Evolutionary conservation across 1,284 basidiomycete genomes (phyloP).

Genomic region (Ganoderma meredithae): DNA sequence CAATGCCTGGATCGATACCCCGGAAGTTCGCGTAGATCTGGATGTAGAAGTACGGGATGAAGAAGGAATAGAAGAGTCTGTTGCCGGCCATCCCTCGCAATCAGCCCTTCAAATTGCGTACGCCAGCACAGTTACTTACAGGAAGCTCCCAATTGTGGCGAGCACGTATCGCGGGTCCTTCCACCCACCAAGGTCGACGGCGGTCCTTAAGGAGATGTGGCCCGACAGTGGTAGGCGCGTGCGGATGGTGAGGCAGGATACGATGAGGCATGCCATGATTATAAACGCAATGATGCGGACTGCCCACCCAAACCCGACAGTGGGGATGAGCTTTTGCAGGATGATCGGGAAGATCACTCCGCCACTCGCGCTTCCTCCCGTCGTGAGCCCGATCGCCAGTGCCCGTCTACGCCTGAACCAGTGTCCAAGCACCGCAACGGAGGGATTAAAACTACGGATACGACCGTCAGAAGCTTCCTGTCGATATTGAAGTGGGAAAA

Average conservation of each 20-base stretch:
- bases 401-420: conserved; percentile 50
- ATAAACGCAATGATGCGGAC: conserved; percentile 48
- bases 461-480: not conserved
- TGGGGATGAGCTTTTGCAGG: conserved; percentile 60
- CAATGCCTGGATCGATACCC: conserved; percentile 44
- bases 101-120: no score
- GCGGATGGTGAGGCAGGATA: conserved; percentile 40
- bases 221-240: conserved; percentile 39
- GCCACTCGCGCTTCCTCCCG: conserved; percentile 49
- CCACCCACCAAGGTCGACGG: conserved; percentile 43
- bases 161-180: conserved; percentile 41
- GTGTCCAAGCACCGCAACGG: conserved; percentile 26
- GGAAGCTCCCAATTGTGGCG: conserved; percentile 38
- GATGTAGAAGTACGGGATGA: conserved; percentile 72
- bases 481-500: not conserved
- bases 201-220: conserved; percentile 31
- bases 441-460: conserved; percentile 19
- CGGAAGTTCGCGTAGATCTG: conserved; percentile 54
- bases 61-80: conserved; percentile 53
- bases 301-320: conserved; percentile 67
- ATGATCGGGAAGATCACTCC: conserved; percentile 72
- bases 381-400: conserved; percentile 60
- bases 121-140: conserved; percentile 34
- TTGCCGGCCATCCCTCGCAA: no score
- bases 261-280: conserved; percentile 39